Percentiles rank a stretch among this genome's conserved stretches.
Evolutionary conservation across 2,329 filamentous ascomycete genomes (phyloP).

Genomic region (Dissoconium aciculare): DNA sequence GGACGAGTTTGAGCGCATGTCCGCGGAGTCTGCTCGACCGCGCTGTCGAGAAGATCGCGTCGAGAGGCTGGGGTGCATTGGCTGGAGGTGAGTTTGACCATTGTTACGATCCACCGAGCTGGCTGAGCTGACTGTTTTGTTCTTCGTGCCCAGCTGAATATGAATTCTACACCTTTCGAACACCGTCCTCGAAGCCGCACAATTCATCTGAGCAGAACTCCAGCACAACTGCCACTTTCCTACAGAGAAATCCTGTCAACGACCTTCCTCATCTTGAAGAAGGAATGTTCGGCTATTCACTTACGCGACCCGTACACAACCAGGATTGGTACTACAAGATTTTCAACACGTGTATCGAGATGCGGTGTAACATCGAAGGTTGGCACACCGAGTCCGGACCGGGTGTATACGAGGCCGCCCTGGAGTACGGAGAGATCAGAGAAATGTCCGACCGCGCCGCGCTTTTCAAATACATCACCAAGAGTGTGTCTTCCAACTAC

Average conservation of each 20-base stretch:
- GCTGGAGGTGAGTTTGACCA: conserved; percentile 56
- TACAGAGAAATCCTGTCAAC: conserved; percentile 56
- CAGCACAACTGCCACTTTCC: conserved; percentile 57
- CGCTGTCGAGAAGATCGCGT: conserved; percentile 50
- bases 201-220: conserved; percentile 42
- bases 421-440: conserved; percentile 76
- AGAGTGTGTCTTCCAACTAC: conserved; percentile 71
- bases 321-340: conserved; percentile 85
- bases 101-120: neutral
- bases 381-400: conserved; percentile 94
- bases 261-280: conserved; percentile 69
- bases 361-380: conserved; percentile 71
- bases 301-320: conserved; percentile 76
- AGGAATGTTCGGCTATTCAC: conserved; percentile 90
- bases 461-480: conserved; percentile 90
- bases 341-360: conserved; percentile 63
- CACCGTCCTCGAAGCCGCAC: conserved; percentile 35
- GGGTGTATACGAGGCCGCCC: conserved; percentile 86
- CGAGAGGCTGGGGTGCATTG: conserved; percentile 64
- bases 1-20: conserved; percentile 57
- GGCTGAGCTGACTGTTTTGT: conserved; percentile 8
- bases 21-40: conserved; percentile 61
- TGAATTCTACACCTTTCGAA: conserved; percentile 84
- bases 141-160: conserved; percentile 54
- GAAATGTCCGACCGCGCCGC: conserved; percentile 85